A percentile compares a stretch with the other conserved stretches of the same genome.
These are phyloP conservation scores for Coriaria nepalensis DNA, from an alignment of 306 rosid genomes.

Conservation along the genomic window DNA sequence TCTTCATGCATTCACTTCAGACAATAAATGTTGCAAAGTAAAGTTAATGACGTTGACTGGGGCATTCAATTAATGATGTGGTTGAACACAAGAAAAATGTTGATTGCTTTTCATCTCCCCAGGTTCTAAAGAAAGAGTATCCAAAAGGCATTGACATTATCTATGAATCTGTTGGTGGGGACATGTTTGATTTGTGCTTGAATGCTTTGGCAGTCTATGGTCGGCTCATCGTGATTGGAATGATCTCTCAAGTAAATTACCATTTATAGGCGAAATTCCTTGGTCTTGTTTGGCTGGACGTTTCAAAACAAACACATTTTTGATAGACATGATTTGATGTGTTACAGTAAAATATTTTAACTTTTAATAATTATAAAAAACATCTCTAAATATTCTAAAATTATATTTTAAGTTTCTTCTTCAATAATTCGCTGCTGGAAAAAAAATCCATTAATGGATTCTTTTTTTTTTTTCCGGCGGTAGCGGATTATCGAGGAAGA, in stretches of 20 bases:
- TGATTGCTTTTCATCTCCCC: conserved; percentile 13
- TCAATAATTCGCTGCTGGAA: too few species aligned
- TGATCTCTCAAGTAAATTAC: conserved; percentile 83
- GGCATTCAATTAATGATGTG: too few species aligned
- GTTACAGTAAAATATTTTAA: too few species aligned
- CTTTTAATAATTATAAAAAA: too few species aligned
- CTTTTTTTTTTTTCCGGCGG: too few species aligned
- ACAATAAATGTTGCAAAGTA: too few species aligned
- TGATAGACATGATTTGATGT: conserved; percentile 6
- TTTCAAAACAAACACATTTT: neutral
- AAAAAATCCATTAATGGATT: too few species aligned
- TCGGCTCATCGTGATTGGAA: conserved; percentile 75
- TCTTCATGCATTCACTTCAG: too few species aligned
- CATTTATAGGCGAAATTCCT: conserved; percentile 6
- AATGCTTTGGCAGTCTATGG: conserved; percentile 78
- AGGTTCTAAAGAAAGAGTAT: conserved; percentile 70
- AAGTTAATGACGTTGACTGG: too few species aligned
- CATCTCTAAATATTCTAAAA: too few species aligned
- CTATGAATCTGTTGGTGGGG: conserved; percentile 97
- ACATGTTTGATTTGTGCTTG: conserved; percentile 74
- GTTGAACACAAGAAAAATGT: neutral
- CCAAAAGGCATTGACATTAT: conserved; percentile 75
- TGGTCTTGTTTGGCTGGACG: conserved; percentile 3
- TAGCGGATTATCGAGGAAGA: too few species aligned
- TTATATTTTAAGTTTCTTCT: too few species aligned